Evolutionary conservation across 2,329 filamentous ascomycete species (phyloP).

Genomic region (Colletotrichum caudatum): DNA sequence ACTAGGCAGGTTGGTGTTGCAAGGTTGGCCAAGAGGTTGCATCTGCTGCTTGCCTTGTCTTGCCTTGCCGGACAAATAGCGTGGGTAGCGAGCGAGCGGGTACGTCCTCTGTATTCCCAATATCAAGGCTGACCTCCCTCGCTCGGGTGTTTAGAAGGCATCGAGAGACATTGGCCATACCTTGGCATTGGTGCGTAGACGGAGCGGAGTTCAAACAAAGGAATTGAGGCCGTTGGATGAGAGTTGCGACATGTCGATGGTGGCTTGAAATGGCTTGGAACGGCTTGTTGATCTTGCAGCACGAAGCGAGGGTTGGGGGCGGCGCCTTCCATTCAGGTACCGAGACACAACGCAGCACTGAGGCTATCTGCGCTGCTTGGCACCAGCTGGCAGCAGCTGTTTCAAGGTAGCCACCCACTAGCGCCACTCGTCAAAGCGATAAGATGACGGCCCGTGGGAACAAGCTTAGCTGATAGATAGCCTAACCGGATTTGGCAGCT

Average conservation of each 20-base stretch:
- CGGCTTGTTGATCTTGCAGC: background rate
- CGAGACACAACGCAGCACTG: background rate
- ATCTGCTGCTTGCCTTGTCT: constrained; percentile 11
- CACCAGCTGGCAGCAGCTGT: background rate
- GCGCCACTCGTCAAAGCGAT: constrained; percentile 25
- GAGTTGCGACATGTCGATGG: background rate
- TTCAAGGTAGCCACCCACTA: too few relatives aligned
- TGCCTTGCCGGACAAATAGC: background rate
- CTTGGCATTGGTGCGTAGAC: background rate
- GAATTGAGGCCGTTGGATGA: background rate
- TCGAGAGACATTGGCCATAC: constrained; percentile 13
- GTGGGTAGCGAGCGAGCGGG: background rate
- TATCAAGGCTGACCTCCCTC: background rate
- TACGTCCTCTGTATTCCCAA: background rate
- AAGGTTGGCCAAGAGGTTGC: constrained; percentile 10
- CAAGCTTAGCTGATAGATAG: background rate
- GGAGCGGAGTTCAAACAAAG: background rate
- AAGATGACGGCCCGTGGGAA: constrained; percentile 26
- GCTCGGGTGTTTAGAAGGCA: background rate
- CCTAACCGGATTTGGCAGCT: constrained; percentile 24
- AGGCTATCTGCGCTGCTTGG: background rate
- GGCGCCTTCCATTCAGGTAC: constrained; percentile 12
- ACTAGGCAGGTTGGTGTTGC: background rate
- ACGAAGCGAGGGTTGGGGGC: background rate
- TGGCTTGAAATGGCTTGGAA: constrained; percentile 17